Conservation (phyloP, 192 early-diverging fungal species). For the Coemansia sp. region DNA sequence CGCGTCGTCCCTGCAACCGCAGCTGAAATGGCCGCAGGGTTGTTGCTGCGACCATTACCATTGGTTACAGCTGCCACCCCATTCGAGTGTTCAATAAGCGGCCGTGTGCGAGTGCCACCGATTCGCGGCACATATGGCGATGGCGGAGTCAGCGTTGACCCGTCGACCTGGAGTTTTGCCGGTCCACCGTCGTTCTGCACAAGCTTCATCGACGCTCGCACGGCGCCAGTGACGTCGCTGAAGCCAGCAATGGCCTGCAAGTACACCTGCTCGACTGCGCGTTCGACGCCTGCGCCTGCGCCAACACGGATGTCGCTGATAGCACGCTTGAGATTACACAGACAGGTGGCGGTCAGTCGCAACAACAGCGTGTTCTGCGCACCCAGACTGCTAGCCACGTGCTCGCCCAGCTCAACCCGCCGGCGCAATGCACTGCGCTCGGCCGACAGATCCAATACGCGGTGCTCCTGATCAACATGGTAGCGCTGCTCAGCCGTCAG, state of each 20-base stretch:
- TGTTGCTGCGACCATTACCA: conserved; percentile 16
- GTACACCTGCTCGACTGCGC: conserved; percentile 42
- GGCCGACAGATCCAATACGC: conserved; percentile 40
- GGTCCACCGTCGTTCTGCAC: conserved; percentile 38
- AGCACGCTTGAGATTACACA: conserved; percentile 37
- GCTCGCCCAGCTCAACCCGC: conserved; percentile 42
- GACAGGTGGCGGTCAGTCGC: conserved; percentile 38
- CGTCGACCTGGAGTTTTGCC: conserved; percentile 31
- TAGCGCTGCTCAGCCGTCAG: conserved; percentile 55
- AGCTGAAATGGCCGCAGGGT: conserved; percentile 40
- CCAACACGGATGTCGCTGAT: conserved; percentile 11
- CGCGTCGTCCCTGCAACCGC: conserved; percentile 51
- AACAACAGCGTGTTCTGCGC: conserved; percentile 38
- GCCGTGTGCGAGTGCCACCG: not conserved
- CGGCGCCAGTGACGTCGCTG: conserved; percentile 37
- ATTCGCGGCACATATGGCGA: conserved; percentile 39
- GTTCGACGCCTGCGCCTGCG: conserved; percentile 8
- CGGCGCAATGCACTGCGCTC: conserved; percentile 48
- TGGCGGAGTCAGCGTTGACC: conserved; percentile 39
- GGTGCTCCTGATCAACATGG: conserved; percentile 50
- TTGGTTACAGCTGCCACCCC: not conserved
- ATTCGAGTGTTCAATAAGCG: not conserved
- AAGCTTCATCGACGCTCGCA: conserved; percentile 33
- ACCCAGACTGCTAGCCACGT: conserved; percentile 25
- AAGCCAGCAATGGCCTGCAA: conserved; percentile 51